Evolutionary conservation across 148 eudicot genomes (phyloP).

Genomic region (Silene uniflora): DNA sequence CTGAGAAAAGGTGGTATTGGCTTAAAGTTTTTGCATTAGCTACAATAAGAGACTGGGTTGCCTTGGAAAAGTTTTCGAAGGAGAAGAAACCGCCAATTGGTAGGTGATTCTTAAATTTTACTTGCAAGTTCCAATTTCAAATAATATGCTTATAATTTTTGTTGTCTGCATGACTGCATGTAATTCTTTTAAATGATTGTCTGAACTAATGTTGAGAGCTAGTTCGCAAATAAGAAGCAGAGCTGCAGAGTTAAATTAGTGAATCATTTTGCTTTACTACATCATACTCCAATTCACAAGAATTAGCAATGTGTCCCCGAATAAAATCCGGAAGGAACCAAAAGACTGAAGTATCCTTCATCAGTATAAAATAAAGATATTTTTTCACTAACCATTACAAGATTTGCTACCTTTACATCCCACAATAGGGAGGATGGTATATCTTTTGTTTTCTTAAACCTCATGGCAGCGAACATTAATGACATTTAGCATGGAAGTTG

Average conservation of each 20-base stretch:
- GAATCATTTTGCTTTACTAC: not conserved
- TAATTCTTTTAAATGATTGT: not conserved
- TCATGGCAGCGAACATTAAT: not conserved
- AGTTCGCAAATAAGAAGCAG: not conserved
- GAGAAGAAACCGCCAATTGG: slow-evolving; percentile 96
- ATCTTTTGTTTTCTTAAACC: not conserved
- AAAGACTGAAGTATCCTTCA: not conserved
- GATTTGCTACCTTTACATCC: slow-evolving; percentile 1
- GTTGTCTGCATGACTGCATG: not conserved
- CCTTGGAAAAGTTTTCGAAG: slow-evolving; percentile 91
- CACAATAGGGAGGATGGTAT: not conserved
- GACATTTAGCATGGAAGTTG: not conserved
- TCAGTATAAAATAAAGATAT: not conserved
- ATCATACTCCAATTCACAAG: not conserved
- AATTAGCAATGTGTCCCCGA: not conserved
- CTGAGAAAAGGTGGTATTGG: slow-evolving; percentile 99
- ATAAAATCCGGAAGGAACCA: not conserved
- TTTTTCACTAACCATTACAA: not conserved
- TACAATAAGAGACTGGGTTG: slow-evolving; percentile 92
- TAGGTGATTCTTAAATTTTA: slow-evolving; percentile 31
- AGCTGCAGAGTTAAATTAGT: not conserved
- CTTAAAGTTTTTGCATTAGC: slow-evolving; percentile 95
- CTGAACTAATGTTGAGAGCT: not conserved
- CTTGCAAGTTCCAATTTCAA: not conserved
- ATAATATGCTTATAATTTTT: not conserved